Evolutionary conservation across 2,329 filamentous ascomycete species (phyloP).

Genomic region (Aspergillus quadrilineatus): DNA sequence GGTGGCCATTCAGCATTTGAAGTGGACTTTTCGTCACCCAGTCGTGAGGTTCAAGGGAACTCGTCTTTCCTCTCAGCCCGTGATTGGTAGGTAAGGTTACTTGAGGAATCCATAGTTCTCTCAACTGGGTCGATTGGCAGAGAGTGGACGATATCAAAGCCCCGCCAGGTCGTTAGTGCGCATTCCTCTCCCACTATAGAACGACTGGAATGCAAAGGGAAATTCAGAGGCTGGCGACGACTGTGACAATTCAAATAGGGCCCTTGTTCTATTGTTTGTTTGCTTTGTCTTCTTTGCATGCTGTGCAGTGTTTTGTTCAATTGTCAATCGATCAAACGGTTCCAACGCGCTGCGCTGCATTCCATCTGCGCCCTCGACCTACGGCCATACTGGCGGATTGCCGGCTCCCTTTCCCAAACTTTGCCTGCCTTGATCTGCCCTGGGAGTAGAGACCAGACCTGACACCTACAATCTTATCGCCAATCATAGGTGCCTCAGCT

Average conservation of each 20-base stretch:
- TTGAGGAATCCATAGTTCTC: constrained; percentile 18
- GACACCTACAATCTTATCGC: constrained; percentile 19
- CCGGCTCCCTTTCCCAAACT: constrained; percentile 22
- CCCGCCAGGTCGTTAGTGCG: constrained; percentile 23
- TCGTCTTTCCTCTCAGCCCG: constrained; percentile 11
- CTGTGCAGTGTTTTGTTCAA: constrained; percentile 41
- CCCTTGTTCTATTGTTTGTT: constrained; percentile 43
- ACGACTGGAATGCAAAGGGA: constrained; percentile 34
- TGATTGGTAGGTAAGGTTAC: constrained; percentile 27
- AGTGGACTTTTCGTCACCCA: constrained; percentile 17
- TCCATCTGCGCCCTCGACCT: constrained; percentile 20
- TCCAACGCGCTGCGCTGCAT: constrained; percentile 19
- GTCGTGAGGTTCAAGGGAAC: constrained; percentile 25
- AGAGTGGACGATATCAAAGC: constrained; percentile 22
- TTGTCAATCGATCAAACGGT: constrained; percentile 40
- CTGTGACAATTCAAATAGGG: constrained; percentile 39
- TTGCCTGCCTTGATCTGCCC: constrained; percentile 7
- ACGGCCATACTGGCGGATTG: constrained; percentile 16
- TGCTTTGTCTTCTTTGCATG: constrained; percentile 45
- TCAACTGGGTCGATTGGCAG: constrained; percentile 24
- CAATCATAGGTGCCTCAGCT: constrained; percentile 32
- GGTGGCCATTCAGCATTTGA: constrained; percentile 32
- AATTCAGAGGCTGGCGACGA: constrained; percentile 38
- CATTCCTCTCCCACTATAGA: constrained; percentile 39
- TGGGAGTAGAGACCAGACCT: constrained; percentile 18